Evolutionary conservation across 192 early-diverging fungal genomes (phyloP).

Genomic region (Paraglomus brasilianum): DNA sequence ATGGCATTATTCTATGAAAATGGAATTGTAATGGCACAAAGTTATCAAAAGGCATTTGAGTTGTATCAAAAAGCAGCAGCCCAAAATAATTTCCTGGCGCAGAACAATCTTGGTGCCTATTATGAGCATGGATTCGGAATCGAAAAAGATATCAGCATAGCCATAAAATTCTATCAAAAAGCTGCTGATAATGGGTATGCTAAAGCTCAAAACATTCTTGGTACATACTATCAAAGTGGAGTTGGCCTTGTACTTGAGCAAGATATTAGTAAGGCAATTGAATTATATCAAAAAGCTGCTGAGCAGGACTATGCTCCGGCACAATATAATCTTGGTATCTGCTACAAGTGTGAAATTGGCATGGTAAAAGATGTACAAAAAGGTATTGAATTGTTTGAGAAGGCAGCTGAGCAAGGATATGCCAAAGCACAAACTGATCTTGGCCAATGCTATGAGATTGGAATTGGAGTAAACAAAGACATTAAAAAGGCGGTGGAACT

Average conservation of each 20-base stretch:
- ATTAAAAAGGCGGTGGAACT: conserved; percentile 48
- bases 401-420: conserved; percentile 67
- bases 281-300: conserved; percentile 61
- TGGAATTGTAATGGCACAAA: conserved; percentile 53
- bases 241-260: conserved; percentile 67
- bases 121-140: conserved; percentile 79
- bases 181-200: conserved; percentile 73
- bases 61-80: conserved; percentile 69
- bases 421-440: conserved; percentile 50
- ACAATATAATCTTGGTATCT: conserved; percentile 55
- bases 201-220: conserved; percentile 82
- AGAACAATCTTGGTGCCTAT: conserved; percentile 78
- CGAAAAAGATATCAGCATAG: conserved; percentile 50
- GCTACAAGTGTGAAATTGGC: conserved; percentile 53
- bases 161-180: conserved; percentile 63
- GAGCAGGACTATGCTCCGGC: conserved; percentile 57
- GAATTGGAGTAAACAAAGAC: conserved; percentile 52
- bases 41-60: conserved; percentile 49
- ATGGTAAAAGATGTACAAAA: conserved; percentile 42
- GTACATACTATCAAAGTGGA: conserved; percentile 74
- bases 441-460: conserved; percentile 60
- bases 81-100: conserved; percentile 71
- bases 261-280: conserved; percentile 47
- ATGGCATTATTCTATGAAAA: conserved; percentile 70
- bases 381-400: conserved; percentile 57